phyloP scores from a whole-genome alignment of 371 early-diverging fungal species.

The Mortierella sp. region DNA sequence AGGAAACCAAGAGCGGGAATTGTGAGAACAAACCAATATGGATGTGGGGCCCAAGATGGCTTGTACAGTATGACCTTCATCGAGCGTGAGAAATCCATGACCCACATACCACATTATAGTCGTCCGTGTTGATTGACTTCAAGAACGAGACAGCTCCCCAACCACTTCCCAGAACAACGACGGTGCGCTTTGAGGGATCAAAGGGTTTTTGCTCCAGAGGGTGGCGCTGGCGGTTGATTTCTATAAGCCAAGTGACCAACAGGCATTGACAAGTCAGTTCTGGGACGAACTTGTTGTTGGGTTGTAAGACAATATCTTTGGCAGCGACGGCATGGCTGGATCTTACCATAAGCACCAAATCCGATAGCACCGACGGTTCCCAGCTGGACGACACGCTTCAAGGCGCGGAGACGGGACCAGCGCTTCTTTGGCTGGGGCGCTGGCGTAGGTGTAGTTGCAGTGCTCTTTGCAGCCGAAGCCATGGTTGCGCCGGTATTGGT shows the following conservation, averaged over 20 bases:
- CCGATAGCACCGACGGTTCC: slow-evolving; percentile 54
- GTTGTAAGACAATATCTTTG: no score
- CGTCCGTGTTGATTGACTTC: slow-evolving; percentile 77
- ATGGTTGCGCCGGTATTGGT: slow-evolving; percentile 31
- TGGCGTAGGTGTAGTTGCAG: slow-evolving; percentile 11
- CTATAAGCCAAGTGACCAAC: slow-evolving; percentile 15
- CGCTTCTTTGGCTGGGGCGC: slow-evolving; percentile 46
- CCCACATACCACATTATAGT: slow-evolving; percentile 79
- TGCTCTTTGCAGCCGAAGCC: slow-evolving; percentile 17
- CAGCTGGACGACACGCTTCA: slow-evolving; percentile 58
- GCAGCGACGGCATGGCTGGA: no score
- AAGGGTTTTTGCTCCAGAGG: slow-evolving; percentile 75
- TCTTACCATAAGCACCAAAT: slow-evolving; percentile 59
- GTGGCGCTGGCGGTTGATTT: slow-evolving; percentile 68
- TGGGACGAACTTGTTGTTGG: no score
- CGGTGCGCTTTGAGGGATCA: slow-evolving; percentile 83
- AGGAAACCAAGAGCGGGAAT: slow-evolving; percentile 14
- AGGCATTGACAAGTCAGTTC: no score
- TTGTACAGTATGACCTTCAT: no score
- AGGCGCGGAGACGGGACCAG: slow-evolving; percentile 52
- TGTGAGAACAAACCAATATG: slow-evolving; percentile 15
- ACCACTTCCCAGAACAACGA: slow-evolving; percentile 87
- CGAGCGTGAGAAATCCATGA: neutral
- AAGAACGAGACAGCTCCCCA: slow-evolving; percentile 90
- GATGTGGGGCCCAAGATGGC: no score